Base-by-base conservation (phyloP, 2,329 filamentous ascomycete species). In the Furcasterigmium sp. region DNA sequence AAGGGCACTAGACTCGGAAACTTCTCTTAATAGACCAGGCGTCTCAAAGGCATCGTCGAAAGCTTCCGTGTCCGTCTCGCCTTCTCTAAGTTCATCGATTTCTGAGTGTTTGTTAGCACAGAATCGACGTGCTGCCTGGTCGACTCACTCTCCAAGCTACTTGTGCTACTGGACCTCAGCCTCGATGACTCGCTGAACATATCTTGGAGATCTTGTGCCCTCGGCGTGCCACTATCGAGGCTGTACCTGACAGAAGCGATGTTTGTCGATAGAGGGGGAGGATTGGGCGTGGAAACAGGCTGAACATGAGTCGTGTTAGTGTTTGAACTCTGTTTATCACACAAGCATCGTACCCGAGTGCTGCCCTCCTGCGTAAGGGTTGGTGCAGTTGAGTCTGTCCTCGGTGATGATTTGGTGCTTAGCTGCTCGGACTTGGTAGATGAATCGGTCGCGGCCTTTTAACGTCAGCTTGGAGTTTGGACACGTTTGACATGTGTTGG, bases 121-220 rank as follows among this genome's bases (percentile, higher is more conserved):
- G 10, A 30, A 10, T 11, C 15, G 7, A 7, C 23, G 7, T 26
- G 7, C n/a, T 35, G 15, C 11, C n/a, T 7, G 21, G 6, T 39
- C n/a, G 39, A 61, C 72, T 55, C 64, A 93, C 88, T 83, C 69
- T 91, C 86, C 43, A 95, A 78, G 58, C 84, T 91, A 53, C 78
- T 84, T n/a, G 78, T 74, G 49, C 82, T 84, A 57, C 81, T 84
- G 6, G 82, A 82, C 18, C 84, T 79, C 43, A 75, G 59, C 53
- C 71, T 76, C 48, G 63, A 74, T 49, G 63, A 71, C 10, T 82
- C 76, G 19, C 60, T 65, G 21, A 80, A 77, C 50, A 88, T 77
- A 46, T 94, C 88, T 53, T 89, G 79, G 42, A 88, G 69, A 43
- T 88, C 91, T 58, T 95, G 88, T 3, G 90, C 90, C 53, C 83